A percentile compares a stretch with the other conserved stretches of the same genome.
Conservation (phyloP, 371 early-diverging fungal genomes). For the Lichtheimia hyalospora region DNA sequence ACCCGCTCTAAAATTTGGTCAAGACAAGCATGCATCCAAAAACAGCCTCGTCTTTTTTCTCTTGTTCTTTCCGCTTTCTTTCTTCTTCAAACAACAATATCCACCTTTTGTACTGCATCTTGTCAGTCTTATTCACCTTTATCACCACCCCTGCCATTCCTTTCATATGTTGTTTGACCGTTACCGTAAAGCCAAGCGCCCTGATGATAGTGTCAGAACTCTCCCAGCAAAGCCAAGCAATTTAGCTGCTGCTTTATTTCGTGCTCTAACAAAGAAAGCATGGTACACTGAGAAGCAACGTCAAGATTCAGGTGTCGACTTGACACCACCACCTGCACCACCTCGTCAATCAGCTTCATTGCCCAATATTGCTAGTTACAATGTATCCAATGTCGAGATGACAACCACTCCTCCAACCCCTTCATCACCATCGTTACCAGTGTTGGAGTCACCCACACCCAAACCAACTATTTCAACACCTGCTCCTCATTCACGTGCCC, state of each 20-base stretch:
- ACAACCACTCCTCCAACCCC: background rate
- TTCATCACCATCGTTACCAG: background rate
- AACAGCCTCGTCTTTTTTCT: too few species aligned
- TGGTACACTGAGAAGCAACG: conserved; percentile 16
- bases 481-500: background rate
- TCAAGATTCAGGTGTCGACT: conserved; percentile 16
- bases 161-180: conserved; percentile 10
- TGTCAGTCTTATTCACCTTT: background rate
- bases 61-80: too few species aligned
- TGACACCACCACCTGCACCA: conserved; percentile 9
- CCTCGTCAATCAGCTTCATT: conserved; percentile 43
- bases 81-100: background rate
- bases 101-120: background rate
- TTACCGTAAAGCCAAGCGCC: conserved; percentile 5
- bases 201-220: conserved; percentile 3
- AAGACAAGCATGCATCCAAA: too few species aligned
- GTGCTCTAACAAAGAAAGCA: conserved; percentile 23
- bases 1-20: too few species aligned
- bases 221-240: conserved; percentile 8
- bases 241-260: conserved; percentile 35
- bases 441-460: conserved; percentile 6
- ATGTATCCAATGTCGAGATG: conserved; percentile 9
- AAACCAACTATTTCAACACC: conserved; percentile 8
- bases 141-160: conserved; percentile 1
- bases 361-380: conserved; percentile 29